phyloP scores from a whole-genome alignment of 2,329 filamentous ascomycete genomes.

The Colletotrichum sp. region DNA sequence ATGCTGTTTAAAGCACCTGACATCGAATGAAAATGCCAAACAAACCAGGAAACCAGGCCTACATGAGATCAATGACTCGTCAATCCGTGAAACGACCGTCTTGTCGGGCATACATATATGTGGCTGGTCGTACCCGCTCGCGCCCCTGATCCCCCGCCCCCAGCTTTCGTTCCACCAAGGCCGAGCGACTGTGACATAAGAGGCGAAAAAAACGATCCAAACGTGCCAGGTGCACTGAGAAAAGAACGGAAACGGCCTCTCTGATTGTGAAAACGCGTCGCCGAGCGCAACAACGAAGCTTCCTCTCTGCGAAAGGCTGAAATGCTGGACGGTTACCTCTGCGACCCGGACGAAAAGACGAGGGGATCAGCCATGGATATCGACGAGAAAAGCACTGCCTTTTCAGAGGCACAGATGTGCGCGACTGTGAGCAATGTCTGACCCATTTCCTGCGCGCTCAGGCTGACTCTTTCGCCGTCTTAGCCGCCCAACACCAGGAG shows the following conservation, averaged over 20 bases:
- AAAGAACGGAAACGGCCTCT: neutral
- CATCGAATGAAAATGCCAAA: conserved; percentile 6
- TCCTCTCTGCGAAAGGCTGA: neutral
- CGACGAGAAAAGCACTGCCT: conserved; percentile 17
- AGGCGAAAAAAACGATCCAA: neutral
- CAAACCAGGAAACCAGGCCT: neutral
- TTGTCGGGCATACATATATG: conserved; percentile 78
- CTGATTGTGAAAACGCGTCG: neutral
- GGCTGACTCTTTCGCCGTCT: neutral
- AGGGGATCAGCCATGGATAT: conserved; percentile 3
- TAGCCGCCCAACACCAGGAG: neutral
- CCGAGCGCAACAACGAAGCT: neutral
- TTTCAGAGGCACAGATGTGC: conserved; percentile 11
- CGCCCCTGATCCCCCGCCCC: conserved; percentile 44
- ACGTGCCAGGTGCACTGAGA: neutral
- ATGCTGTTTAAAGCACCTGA: conserved; percentile 2
- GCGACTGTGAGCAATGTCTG: neutral
- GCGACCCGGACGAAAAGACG: neutral
- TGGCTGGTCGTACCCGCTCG: conserved; percentile 76
- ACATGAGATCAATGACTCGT: conserved; percentile 3
- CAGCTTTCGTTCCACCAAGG: neutral
- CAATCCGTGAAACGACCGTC: conserved; percentile 39
- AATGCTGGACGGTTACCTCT: neutral
- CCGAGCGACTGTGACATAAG: neutral
- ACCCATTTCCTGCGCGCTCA: neutral